These are phyloP conservation scores for Cystofilobasidium macerans DNA, from an alignment of 768 basidiomycete genomes.

Conservation along the genomic window DNA sequence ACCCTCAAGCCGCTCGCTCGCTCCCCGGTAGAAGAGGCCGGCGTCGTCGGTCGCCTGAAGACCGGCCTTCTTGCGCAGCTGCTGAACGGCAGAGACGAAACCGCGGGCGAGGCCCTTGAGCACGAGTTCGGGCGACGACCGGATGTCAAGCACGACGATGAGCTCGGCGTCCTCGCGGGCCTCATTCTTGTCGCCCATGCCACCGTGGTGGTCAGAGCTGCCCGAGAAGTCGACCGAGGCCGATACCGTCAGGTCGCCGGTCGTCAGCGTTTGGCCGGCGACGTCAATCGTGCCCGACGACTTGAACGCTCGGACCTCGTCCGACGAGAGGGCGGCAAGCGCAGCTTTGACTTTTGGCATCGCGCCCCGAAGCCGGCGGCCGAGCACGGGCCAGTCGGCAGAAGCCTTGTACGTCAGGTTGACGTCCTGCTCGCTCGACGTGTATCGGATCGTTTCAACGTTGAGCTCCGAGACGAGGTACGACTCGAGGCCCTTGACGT, in stretches of 20 bases:
- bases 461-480: constrained; percentile 95
- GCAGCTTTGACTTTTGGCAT: constrained; percentile 77
- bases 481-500: constrained; percentile 67
- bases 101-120: constrained; percentile 81
- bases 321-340: constrained; percentile 67
- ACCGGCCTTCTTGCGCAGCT: constrained; percentile 87
- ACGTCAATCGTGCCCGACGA: constrained; percentile 65
- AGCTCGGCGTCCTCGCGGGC: constrained; percentile 55
- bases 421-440: constrained; percentile 69
- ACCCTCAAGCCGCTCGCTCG: constrained; percentile 45
- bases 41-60: constrained; percentile 91
- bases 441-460: constrained; percentile 79
- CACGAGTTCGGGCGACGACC: constrained; percentile 72
- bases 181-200: constrained; percentile 40
- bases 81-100: constrained; percentile 84
- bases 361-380: constrained; percentile 86
- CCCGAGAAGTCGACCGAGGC: constrained; percentile 74
- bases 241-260: constrained; percentile 83
- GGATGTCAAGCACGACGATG: constrained; percentile 81
- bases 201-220: constrained; percentile 10
- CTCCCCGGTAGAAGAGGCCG: constrained; percentile 66
- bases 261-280: constrained; percentile 76
- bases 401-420: constrained; percentile 82
- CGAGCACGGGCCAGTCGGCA: constrained; percentile 91
- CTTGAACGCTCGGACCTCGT: constrained; percentile 67